Conservation (phyloP, 75 land plant genomes). For the Cupressus sempervirens region DNA sequence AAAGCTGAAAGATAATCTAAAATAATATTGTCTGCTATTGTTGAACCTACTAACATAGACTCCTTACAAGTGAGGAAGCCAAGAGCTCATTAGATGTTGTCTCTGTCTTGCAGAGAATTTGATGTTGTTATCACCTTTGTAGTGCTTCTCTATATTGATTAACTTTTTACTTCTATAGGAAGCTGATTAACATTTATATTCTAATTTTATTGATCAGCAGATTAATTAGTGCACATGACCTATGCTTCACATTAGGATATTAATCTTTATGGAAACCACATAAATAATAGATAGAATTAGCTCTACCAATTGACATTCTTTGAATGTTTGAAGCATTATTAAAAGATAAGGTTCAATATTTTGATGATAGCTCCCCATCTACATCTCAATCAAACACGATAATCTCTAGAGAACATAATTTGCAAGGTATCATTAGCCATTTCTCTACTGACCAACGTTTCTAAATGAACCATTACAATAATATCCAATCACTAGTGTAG, state of each 20-base stretch:
- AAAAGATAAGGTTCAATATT: no score
- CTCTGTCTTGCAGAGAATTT: neutral
- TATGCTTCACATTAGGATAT: neutral
- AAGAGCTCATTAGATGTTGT: neutral
- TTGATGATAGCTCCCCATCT: no score
- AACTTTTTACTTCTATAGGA: neutral
- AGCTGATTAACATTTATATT: neutral
- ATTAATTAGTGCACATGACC: neutral
- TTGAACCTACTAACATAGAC: neutral
- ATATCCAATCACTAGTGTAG: no score
- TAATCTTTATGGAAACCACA: neutral
- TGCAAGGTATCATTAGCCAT: no score
- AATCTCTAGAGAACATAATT: no score
- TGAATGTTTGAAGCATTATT: no score
- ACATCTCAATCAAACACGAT: no score
- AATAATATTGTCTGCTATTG: neutral
- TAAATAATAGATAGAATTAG: neutral
- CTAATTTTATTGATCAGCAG: neutral
- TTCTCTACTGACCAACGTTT: no score
- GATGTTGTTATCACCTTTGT: neutral
- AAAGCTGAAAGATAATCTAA: neutral
- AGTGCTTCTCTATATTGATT: neutral
- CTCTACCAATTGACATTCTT: no score
- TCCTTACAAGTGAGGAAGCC: neutral
- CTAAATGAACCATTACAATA: no score